Percentiles rank a stretch among this genome's conserved stretches.
These are phyloP conservation scores for Parafenestella ontariensis DNA, from an alignment of 2,329 filamentous ascomycete genomes.

Conservation along the genomic window DNA sequence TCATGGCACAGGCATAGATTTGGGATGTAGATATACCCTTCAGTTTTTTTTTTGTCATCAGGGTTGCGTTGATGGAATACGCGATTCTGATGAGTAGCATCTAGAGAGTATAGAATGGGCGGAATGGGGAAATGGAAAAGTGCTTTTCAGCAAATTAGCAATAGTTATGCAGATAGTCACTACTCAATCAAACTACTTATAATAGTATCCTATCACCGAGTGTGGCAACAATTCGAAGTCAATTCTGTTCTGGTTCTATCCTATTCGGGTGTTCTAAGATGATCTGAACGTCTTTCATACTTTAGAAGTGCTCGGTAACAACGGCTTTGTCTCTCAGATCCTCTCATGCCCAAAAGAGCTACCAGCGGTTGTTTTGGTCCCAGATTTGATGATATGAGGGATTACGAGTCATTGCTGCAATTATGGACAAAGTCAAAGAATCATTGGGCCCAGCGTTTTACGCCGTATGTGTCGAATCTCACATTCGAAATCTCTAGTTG, in stretches of 20 bases:
- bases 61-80: neutral
- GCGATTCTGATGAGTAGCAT: neutral
- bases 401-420: too few relatives aligned
- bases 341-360: too few relatives aligned
- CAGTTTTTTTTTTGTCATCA: neutral
- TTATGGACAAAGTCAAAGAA: too few relatives aligned
- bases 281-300: too few relatives aligned
- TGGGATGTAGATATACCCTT: constrained; percentile 19
- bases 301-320: too few relatives aligned
- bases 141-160: neutral
- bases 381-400: too few relatives aligned
- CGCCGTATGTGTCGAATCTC: neutral
- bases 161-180: neutral
- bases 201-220: neutral
- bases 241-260: too few relatives aligned
- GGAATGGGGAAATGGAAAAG: neutral
- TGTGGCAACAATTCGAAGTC: neutral
- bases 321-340: too few relatives aligned
- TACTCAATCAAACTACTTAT: neutral
- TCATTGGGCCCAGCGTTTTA: neutral
- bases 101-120: neutral
- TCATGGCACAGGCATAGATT: constrained; percentile 9
- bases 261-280: too few relatives aligned
- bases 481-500: neutral
- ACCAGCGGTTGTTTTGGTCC: too few relatives aligned